Evolutionary conservation across 208 protist species (phyloP).

Genomic region (Wallacemonas sp.): DNA sequence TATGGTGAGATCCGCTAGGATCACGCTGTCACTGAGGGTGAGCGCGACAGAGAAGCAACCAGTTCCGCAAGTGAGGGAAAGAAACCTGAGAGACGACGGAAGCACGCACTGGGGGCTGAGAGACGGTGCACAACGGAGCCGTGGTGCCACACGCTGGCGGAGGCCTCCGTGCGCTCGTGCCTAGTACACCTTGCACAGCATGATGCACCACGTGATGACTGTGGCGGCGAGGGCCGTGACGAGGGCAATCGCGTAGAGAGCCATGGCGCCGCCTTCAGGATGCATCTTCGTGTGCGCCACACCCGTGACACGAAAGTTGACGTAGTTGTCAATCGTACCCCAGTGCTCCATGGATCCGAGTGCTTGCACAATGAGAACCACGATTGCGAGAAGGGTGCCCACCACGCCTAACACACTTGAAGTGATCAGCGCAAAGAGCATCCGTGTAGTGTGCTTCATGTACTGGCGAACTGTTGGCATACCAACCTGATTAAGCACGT

Average conservation of each 20-base stretch:
- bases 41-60: no score
- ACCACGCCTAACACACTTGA: background rate
- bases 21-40: no score
- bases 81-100: no score
- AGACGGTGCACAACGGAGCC: no score
- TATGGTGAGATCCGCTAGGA: no score
- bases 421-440: background rate
- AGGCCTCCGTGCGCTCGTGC: no score
- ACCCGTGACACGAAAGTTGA: background rate
- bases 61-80: no score
- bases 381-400: background rate
- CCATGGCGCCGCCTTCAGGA: background rate
- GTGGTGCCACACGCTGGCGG: no score
- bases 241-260: background rate
- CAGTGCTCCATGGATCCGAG: slow-evolving; percentile 7
- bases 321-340: background rate
- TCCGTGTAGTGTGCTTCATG: slow-evolving; percentile 7
- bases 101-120: no score
- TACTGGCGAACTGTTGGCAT: background rate
- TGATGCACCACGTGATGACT: background rate
- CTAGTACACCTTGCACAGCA: background rate
- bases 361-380: background rate
- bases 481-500: background rate
- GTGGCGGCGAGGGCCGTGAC: background rate
- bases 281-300: background rate